Conservation (phyloP, 2,329 filamentous ascomycete species). For the Monosporascus sp. region DNA sequence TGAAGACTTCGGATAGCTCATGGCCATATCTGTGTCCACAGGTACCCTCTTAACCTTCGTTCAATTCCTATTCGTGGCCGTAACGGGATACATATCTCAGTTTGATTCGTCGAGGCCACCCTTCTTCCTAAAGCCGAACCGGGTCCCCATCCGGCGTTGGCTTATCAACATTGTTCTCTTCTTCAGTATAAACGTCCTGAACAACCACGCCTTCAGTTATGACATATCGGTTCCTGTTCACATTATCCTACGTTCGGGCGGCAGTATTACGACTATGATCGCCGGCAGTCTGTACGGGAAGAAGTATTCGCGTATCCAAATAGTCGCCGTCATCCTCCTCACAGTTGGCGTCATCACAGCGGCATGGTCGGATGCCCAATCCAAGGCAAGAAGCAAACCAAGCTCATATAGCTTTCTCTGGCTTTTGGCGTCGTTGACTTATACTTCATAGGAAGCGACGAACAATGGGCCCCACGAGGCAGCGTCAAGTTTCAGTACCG, state of each 20-base stretch:
- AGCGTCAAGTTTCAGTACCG: slow-evolving; percentile 50
- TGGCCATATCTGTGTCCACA: slow-evolving; percentile 27
- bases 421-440: slow-evolving; percentile 9
- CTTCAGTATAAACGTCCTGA: slow-evolving; percentile 89
- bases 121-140: slow-evolving; percentile 69
- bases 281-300: slow-evolving; percentile 87
- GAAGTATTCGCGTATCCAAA: slow-evolving; percentile 72
- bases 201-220: slow-evolving; percentile 97
- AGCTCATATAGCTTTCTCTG: neutral
- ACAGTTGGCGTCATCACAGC: slow-evolving; percentile 83
- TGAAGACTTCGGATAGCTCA: slow-evolving; percentile 1
- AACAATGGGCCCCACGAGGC: slow-evolving; percentile 19
- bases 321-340: slow-evolving; percentile 74
- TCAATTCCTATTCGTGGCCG: slow-evolving; percentile 77
- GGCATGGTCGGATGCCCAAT: slow-evolving; percentile 82
- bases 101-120: slow-evolving; percentile 62
- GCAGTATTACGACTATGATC: slow-evolving; percentile 90
- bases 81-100: slow-evolving; percentile 71
- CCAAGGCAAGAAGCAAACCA: slow-evolving; percentile 56
- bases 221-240: slow-evolving; percentile 94
- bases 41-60: slow-evolving; percentile 84
- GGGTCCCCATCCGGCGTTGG: slow-evolving; percentile 81
- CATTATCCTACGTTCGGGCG: slow-evolving; percentile 91
- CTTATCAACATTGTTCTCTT: slow-evolving; percentile 84
- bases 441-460: slow-evolving; percentile 18